Percentiles rank a stretch among this genome's conserved stretches.
Conservation (phyloP, 1,284 basidiomycete genomes). For the Malassezia equina region DNA sequence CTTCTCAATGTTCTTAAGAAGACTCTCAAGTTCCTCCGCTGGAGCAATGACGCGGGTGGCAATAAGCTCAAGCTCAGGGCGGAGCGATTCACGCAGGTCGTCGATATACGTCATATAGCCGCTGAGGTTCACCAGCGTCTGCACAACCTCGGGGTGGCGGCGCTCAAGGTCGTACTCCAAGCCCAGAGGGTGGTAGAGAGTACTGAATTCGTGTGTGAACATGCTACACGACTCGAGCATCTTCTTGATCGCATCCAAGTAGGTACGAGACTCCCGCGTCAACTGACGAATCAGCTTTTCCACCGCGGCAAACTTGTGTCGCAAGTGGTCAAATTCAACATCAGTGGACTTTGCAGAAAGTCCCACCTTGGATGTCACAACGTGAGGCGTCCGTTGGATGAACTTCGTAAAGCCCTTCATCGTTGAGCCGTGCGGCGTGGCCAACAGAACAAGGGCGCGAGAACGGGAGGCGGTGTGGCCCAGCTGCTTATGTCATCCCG, state of each 20-base stretch:
- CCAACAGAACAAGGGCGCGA: neutral
- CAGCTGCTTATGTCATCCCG: neutral
- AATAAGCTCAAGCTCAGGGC: constrained; percentile 90
- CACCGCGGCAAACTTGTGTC: constrained; percentile 59
- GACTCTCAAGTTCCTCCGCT: constrained; percentile 72
- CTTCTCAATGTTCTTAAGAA: constrained; percentile 84
- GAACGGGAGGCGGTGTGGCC: neutral
- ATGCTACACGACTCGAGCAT: constrained; percentile 69
- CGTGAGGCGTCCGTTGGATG: constrained; percentile 43
- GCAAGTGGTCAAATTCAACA: constrained; percentile 41
- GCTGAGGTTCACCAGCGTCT: constrained; percentile 69
- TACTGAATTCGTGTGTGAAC: constrained; percentile 66
- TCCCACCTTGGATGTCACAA: constrained; percentile 43
- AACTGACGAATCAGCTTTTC: constrained; percentile 79
- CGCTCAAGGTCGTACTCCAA: constrained; percentile 69
- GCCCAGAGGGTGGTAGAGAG: constrained; percentile 51
- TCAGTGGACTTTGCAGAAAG: constrained; percentile 41
- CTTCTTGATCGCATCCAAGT: constrained; percentile 57
- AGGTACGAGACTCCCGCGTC: constrained; percentile 78
- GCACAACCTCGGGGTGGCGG: constrained; percentile 66
- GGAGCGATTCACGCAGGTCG: constrained; percentile 66
- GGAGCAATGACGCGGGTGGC: constrained; percentile 75
- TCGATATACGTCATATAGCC: constrained; percentile 66
- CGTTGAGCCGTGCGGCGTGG: neutral
- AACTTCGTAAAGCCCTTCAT: constrained; percentile 40